These are phyloP conservation scores for Termitomyces sp. DNA, from an alignment of 768 basidiomycete genomes.

Conservation along the genomic window DNA sequence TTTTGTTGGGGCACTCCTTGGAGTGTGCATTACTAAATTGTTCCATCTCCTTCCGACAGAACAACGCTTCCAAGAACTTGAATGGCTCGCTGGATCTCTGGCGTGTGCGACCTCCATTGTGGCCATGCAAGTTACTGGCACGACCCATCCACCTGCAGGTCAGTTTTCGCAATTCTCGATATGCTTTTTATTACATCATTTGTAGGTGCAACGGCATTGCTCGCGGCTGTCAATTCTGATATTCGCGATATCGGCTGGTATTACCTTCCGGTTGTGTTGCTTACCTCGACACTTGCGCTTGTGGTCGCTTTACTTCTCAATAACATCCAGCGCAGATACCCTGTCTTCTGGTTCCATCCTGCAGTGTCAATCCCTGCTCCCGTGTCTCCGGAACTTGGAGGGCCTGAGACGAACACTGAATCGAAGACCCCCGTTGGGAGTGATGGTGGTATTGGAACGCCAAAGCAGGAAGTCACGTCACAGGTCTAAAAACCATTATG, in stretches of 20 bases:
- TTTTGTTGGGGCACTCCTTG: slow-evolving; percentile 45
- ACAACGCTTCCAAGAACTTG: slow-evolving; percentile 36
- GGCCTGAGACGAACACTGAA: slow-evolving; percentile 3
- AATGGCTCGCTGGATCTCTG: slow-evolving; percentile 48
- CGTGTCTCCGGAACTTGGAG: slow-evolving; percentile 16
- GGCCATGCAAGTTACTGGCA: slow-evolving; percentile 50
- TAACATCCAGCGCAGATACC: slow-evolving; percentile 50
- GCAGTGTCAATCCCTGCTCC: slow-evolving; percentile 17
- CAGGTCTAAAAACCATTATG: not conserved
- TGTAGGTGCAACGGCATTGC: slow-evolving; percentile 50
- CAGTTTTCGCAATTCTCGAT: not conserved
- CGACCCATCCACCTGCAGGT: slow-evolving; percentile 55
- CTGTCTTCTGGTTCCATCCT: slow-evolving; percentile 42
- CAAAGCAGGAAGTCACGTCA: slow-evolving; percentile 7
- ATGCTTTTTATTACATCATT: not conserved
- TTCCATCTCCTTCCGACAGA: slow-evolving; percentile 44
- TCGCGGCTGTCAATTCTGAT: slow-evolving; percentile 41
- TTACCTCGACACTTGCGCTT: slow-evolving; percentile 43
- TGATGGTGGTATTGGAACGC: not conserved
- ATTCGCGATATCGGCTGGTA: slow-evolving; percentile 48
- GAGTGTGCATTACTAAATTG: slow-evolving; percentile 50
- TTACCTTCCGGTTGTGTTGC: slow-evolving; percentile 48
- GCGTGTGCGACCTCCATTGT: slow-evolving; percentile 41
- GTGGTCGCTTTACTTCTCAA: slow-evolving; percentile 44
- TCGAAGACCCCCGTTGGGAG: not conserved